phyloP scores from a whole-genome alignment of 768 basidiomycete species.

The Russula compacta region DNA sequence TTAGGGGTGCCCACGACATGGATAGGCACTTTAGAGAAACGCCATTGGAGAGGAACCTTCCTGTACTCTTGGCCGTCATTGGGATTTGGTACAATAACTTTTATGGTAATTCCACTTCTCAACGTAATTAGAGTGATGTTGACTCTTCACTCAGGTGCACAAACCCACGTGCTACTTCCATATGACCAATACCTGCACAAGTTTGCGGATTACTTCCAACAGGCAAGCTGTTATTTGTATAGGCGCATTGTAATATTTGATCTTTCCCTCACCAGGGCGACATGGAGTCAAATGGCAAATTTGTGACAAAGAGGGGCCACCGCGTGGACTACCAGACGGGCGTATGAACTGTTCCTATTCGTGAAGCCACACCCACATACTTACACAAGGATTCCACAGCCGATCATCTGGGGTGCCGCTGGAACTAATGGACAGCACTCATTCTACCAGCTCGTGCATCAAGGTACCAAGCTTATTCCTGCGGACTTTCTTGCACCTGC shows the following conservation, averaged over 20 bases:
- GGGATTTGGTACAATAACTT: slow-evolving; percentile 99
- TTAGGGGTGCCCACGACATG: slow-evolving; percentile 94
- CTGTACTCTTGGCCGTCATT: slow-evolving; percentile 79
- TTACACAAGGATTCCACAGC: slow-evolving; percentile 35
- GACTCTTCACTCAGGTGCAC: slow-evolving; percentile 49
- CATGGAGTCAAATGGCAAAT: slow-evolving; percentile 99
- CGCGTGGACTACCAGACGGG: slow-evolving; percentile 96
- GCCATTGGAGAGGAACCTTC: slow-evolving; percentile 82
- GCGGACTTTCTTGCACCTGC: slow-evolving; percentile 89
- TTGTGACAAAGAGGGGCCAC: slow-evolving; percentile 85
- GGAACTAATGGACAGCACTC: slow-evolving; percentile 99
- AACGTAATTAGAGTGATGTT: not conserved
- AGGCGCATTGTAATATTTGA: not conserved
- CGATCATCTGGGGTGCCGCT: slow-evolving; percentile 98
- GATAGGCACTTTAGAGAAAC: slow-evolving; percentile 93
- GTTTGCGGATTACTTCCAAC: slow-evolving; percentile 99
- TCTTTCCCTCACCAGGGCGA: slow-evolving; percentile 49
- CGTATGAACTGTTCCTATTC: slow-evolving; percentile 36
- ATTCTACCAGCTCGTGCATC: slow-evolving; percentile 96
- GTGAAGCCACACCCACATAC: not conserved
- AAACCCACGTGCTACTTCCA: slow-evolving; percentile 90
- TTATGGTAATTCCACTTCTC: slow-evolving; percentile 42
- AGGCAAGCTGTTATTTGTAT: slow-evolving; percentile 31
- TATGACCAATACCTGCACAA: slow-evolving; percentile 99
- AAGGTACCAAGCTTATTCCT: slow-evolving; percentile 87